phyloP scores from a whole-genome alignment of 805 yeast genomes.

The Phaffomyces opuntiae region DNA sequence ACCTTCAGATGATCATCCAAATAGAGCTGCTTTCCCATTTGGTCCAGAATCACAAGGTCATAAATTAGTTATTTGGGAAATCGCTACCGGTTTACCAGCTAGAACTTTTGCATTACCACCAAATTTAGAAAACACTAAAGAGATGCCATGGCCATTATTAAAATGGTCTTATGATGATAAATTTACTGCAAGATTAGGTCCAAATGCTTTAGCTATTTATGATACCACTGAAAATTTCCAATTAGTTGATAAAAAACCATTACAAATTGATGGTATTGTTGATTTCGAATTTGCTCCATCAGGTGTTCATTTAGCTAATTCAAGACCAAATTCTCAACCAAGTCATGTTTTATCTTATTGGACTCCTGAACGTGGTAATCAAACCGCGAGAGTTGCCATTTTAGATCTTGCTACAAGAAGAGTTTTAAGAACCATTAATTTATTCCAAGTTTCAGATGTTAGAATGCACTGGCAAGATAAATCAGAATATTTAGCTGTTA shows the following conservation, averaged over 20 bases:
- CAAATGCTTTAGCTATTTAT: constrained; percentile 86
- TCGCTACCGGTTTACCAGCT: constrained; percentile 71
- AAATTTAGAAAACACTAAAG: constrained; percentile 53
- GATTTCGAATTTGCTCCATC: constrained; percentile 96
- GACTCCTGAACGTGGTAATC: constrained; percentile 93
- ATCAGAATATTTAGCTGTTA: constrained; percentile 79
- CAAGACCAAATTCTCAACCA: constrained; percentile 43
- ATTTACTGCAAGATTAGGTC: constrained; percentile 92
- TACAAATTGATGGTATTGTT: constrained; percentile 75
- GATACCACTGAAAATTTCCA: constrained; percentile 70
- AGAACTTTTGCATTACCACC: constrained; percentile 90
- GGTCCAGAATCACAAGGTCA: constrained; percentile 87
- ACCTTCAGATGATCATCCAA: constrained; percentile 61
- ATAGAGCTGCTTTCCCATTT: constrained; percentile 69
- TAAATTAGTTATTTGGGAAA: constrained; percentile 89
- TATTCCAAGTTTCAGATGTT: constrained; percentile 91
- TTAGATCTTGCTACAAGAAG: constrained; percentile 81
- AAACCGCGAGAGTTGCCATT: constrained; percentile 89
- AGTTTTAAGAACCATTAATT: constrained; percentile 82
- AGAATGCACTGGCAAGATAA: constrained; percentile 91
- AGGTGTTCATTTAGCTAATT: constrained; percentile 58
- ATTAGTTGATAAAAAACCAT: constrained; percentile 76
- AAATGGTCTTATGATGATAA: constrained; percentile 93
- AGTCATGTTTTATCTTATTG: constrained; percentile 80
- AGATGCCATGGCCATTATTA: constrained; percentile 90